Percentiles rank a stretch among this genome's conserved stretches.
These are phyloP conservation scores for Trametes polyzona DNA, from an alignment of 1,284 basidiomycete species.

Conservation along the genomic window DNA sequence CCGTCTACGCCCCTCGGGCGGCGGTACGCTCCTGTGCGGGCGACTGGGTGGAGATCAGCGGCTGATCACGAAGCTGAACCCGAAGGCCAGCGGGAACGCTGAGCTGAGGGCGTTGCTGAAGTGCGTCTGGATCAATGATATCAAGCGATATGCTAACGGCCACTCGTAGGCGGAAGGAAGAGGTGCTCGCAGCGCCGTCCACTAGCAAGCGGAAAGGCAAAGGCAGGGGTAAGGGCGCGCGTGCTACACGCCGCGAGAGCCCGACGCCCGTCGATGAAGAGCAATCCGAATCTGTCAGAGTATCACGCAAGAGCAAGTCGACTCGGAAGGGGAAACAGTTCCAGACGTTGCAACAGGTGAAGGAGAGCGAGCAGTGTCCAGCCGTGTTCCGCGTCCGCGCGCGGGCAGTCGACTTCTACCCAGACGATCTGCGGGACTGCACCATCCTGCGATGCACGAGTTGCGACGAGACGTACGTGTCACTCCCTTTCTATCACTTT, in stretches of 20 bases:
- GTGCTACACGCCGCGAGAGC: slow-evolving; percentile 15
- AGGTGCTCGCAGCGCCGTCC: slow-evolving; percentile 20
- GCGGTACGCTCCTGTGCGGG: slow-evolving; percentile 43
- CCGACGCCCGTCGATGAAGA: too few species aligned
- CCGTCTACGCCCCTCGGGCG: slow-evolving; percentile 44
- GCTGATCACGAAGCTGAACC: slow-evolving; percentile 51
- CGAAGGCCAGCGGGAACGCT: slow-evolving; percentile 36
- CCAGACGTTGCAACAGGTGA: slow-evolving; percentile 46
- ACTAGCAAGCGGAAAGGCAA: slow-evolving; percentile 14
- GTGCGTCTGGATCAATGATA: slow-evolving; percentile 23
- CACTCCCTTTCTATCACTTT: neutral
- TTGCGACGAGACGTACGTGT: slow-evolving; percentile 54
- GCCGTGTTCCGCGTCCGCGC: slow-evolving; percentile 51
- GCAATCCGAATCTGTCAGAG: neutral
- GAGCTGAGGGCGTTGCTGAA: slow-evolving; percentile 36
- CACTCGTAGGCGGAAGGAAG: slow-evolving; percentile 33
- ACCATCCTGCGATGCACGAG: slow-evolving; percentile 52
- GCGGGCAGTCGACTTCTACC: slow-evolving; percentile 59
- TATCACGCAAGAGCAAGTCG: slow-evolving; percentile 1
- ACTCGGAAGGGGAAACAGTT: slow-evolving; percentile 9
- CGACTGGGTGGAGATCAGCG: slow-evolving; percentile 59
- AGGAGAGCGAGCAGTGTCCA: slow-evolving; percentile 38
- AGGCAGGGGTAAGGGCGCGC: slow-evolving; percentile 9
- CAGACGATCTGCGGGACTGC: slow-evolving; percentile 51
- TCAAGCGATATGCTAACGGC: neutral